Percentiles rank a stretch among this genome's conserved stretches.
Evolutionary conservation across 2,329 filamentous ascomycete genomes (phyloP).

Genomic region (Talaromyces sp.): DNA sequence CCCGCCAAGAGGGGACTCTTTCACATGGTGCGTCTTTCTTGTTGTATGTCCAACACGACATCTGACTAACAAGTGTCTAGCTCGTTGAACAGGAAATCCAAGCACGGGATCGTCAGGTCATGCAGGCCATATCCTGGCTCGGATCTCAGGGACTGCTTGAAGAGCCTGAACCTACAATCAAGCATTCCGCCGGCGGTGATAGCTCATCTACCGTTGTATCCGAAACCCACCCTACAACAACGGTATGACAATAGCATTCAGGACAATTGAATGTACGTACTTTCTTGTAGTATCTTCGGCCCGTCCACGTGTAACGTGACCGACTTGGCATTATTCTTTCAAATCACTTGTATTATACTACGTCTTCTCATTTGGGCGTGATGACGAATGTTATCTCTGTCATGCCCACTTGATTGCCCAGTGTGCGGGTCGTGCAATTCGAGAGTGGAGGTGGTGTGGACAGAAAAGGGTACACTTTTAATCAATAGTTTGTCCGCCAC

Average conservation of each 20-base stretch:
- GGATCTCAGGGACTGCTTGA: constrained; percentile 42
- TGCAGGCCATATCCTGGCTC: constrained; percentile 42
- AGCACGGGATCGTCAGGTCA: constrained; percentile 40
- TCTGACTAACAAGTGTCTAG: constrained; percentile 22
- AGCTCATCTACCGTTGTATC: neutral
- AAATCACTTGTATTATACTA: neutral
- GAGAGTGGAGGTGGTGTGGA: neutral
- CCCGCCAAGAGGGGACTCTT: constrained; percentile 39
- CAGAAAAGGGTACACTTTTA: neutral
- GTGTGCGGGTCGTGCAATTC: neutral
- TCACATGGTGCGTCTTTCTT: constrained; percentile 36
- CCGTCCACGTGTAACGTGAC: neutral
- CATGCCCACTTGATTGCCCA: neutral
- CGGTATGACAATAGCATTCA: neutral
- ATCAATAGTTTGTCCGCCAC: neutral
- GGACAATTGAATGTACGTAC: neutral
- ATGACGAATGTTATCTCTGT: neutral
- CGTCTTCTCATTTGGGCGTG: neutral
- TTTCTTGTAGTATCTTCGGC: neutral
- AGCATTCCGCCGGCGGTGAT: neutral
- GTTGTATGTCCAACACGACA: neutral
- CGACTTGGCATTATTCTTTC: neutral
- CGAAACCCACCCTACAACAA: neutral
- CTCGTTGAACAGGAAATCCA: constrained; percentile 43
- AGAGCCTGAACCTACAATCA: constrained; percentile 13